Conservation (phyloP, 805 yeast genomes). For the Candida nitratophila region DNA sequence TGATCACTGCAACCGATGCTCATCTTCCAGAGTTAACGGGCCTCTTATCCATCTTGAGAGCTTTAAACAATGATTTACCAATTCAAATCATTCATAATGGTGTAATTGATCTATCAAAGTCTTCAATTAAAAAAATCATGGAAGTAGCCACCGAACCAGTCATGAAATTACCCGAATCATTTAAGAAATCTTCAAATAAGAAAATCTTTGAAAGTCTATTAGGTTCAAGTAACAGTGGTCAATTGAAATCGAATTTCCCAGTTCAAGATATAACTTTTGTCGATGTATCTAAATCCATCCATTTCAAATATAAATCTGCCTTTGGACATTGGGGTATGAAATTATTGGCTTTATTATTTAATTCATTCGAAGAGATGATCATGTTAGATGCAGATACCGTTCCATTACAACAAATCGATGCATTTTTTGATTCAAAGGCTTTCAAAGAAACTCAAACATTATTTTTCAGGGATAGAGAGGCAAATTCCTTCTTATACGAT, state of each 20-base stretch:
- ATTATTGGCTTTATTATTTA: conserved; percentile 50
- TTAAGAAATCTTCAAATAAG: conserved; percentile 13
- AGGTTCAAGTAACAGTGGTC: too few species aligned
- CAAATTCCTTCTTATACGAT: conserved; percentile 29
- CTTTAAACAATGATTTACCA: conserved; percentile 43
- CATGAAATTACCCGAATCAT: conserved; percentile 19
- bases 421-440: conserved; percentile 30
- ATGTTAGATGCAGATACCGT: conserved; percentile 49
- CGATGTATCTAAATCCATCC: conserved; percentile 23
- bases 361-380: conserved; percentile 48
- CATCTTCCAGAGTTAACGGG: conserved; percentile 41
- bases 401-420: conserved; percentile 27
- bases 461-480: conserved; percentile 46
- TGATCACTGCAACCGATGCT: conserved; percentile 40
- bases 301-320: conserved; percentile 15
- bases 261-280: conserved; percentile 26
- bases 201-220: too few species aligned
- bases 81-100: conserved; percentile 36
- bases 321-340: conserved; percentile 32
- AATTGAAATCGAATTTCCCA: conserved; percentile 13
- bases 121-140: conserved; percentile 26
- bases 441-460: conserved; percentile 31
- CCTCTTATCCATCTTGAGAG: conserved; percentile 41
- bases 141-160: conserved; percentile 28
- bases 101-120: conserved; percentile 29